Base-by-base conservation (phyloP, 345 rosid genomes). In the Lepidium sativum region DNA sequence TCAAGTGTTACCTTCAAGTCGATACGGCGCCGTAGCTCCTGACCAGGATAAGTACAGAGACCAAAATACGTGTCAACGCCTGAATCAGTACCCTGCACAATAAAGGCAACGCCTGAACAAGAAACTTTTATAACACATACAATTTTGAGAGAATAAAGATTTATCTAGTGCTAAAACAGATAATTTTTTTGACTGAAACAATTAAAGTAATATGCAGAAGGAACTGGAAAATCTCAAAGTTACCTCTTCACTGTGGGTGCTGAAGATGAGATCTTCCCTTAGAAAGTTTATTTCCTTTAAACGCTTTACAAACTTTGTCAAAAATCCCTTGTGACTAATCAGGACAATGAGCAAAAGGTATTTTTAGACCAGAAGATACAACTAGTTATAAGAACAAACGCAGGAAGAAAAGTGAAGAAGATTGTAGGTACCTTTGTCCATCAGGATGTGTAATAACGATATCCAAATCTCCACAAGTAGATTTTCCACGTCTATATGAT, bases 51-150 rank as follows among this genome's bases (percentile, higher is more conserved):
- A 35, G 97, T 84, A 75, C 95, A 83, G 54, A 94, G 87, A 48
- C 95, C 89, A 74, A 94, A 94, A 75, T 83, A 90, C 3, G 97
- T 90, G 79, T 94, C 96, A 58, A 87, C 97, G 61, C 96, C 92
- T n/a, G 89, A 82, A 77, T 86, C 89, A 40, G 88, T 81, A 42
- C 87, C 96, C 97, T 90, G 82, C 67, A 67, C 11, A 34, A 16
- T 54, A 20, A 14, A 3, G 32, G 27, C 13, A 60, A 49, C 23
- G 54, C 42, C 9, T 20, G 35, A 54, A 40, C 33, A 16, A 40
- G 20, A 10, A 4, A 15, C 4, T 31, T 63, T 42, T 29, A 43
- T 29, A 18, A 25, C 14, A 41, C 63, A 42, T 18, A 3, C 23
- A 67, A 67, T 10, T 21, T 15, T n/a, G 31, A 23, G 55, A 44